Base-by-base conservation (phyloP, 164 flowering plant genomes). In the Aristolochia contorta region DNA sequence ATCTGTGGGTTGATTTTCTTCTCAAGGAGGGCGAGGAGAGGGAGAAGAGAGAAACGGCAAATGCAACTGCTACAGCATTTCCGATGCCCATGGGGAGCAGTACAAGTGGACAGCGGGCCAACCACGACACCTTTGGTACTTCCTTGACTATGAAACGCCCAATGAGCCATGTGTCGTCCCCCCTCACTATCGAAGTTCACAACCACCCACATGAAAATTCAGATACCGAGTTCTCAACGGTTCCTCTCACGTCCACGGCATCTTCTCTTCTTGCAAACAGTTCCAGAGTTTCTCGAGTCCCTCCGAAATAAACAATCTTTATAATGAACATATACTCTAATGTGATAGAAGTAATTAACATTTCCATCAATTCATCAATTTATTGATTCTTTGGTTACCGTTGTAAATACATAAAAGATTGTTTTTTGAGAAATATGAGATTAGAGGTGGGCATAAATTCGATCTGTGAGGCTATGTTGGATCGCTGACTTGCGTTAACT, bases 1-100 rank as follows among this genome's bases (percentile, higher is more conserved):
- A 94, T 83, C 66, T 91, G 22, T 94, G 99, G 99, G 99, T 94
- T 61, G 99, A 94, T 77, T 94, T 89, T 72, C 96, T 94, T 69
- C 93, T 94, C 72, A 91, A 84, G 61, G 99, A 94, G 76, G 79
- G 82, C 18, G 89, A 86, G 72, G 91, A 89, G 70, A 80, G 91
- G 65, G 97, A 84, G 65, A 85, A 70, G 63, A 78, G 83, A 45
- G 93, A 81, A 60, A 12, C 77, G 3, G 69, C 37, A 21, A 87
- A 74, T 21, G 49, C 66, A 41, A 32, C 67, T n/a, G 65, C 61
- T 8, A 63, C 56, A 8, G 66, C 37, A 18, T 54, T 75, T 21
- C 66, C 65, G 53, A 23, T 14, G 73, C 65, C 66, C 8, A 71
- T 23, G 1, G 72, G 48, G 32, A 69, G 60, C 24, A 49, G 59